Evolutionary conservation across 768 basidiomycete genomes (phyloP), one percentile per base, ranked within the genome.

Genomic region (Trametes cingulata): DNA sequence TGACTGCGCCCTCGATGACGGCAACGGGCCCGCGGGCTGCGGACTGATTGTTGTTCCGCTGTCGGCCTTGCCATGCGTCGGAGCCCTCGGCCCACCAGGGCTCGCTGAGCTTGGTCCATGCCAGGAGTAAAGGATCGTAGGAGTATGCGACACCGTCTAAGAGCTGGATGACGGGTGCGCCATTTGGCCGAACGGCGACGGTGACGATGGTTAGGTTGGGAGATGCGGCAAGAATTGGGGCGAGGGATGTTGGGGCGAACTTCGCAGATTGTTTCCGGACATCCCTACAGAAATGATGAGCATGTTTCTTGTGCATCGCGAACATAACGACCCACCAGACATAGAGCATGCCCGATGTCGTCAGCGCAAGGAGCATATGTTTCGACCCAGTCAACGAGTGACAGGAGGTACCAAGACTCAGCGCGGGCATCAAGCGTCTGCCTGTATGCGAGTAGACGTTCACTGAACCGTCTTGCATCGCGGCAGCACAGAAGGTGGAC

Each of bases 61-160:
- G 83, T 6, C 90, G 82, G 33, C 85, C 83, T 67, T 90, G 88
- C 92, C 93, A 95, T 20, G 82, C 83, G 61, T 91, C 88, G 0
- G 90, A 93, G 40, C 90, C 88, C 64, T 88, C 83, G 0, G 87
- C 77, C 87, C 90, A 95, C 92, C 94, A 96, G 1, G 82, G 76
- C 50, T 92, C 90, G 42, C 85, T 85, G 40, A 98, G 74, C 65
- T 87, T 87, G 51, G 85, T 79, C 87, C 93, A 98, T 5, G 85
- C 70, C 27, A 74, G 72, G 1, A 95, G 79, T 8, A 78, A 73
- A 2, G 82, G 53, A 65, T 96, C 93, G 72, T 91, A 98, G 0
- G 92, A 85, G 69, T 90, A 89, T 3, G 88, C 82, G 19, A 85
- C 73, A n/a, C 93, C 91, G 25, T 84, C 85, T 0, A 92, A 90